Percentiles rank a stretch among this genome's conserved stretches.
These are phyloP conservation scores for Ustilago esculenta DNA, from an alignment of 1,284 basidiomycete genomes.

Conservation along the genomic window DNA sequence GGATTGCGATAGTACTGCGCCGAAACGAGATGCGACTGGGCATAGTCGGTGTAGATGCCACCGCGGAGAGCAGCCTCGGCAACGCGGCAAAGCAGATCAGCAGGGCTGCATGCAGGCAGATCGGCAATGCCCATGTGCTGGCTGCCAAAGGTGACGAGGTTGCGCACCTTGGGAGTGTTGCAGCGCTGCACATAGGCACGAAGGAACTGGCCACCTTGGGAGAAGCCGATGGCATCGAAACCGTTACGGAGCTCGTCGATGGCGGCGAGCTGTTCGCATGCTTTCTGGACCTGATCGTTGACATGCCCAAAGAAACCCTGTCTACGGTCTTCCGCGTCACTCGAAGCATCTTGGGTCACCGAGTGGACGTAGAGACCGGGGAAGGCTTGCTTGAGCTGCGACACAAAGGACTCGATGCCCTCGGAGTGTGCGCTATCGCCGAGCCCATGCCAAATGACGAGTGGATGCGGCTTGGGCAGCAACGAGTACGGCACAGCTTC, in stretches of 20 bases:
- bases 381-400: conserved; percentile 76
- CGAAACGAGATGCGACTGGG: conserved; percentile 69
- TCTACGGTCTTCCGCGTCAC: conserved; percentile 77
- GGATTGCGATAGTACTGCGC: conserved; percentile 96
- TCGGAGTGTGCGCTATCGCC: conserved; percentile 73
- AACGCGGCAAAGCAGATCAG: conserved; percentile 71
- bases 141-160: conserved; percentile 77
- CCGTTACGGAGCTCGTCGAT: conserved; percentile 78
- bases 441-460: conserved; percentile 96
- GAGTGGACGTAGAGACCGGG: conserved; percentile 88
- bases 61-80: conserved; percentile 77
- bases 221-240: conserved; percentile 65
- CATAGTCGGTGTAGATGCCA: conserved; percentile 77
- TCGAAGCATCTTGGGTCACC: conserved; percentile 73
- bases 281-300: conserved; percentile 76
- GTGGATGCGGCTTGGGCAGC: conserved; percentile 46
- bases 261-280: conserved; percentile 75
- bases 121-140: conserved; percentile 76
- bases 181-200: conserved; percentile 87
- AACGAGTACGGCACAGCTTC: conserved; percentile 27
- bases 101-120: conserved; percentile 76
- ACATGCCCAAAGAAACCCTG: conserved; percentile 84
- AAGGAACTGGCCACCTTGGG: conserved; percentile 79
- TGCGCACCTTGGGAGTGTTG: conserved; percentile 70
- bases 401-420: conserved; percentile 74